phyloP scores from a whole-genome alignment of 441 rosid genomes.

The Eutrema salsugineum region DNA sequence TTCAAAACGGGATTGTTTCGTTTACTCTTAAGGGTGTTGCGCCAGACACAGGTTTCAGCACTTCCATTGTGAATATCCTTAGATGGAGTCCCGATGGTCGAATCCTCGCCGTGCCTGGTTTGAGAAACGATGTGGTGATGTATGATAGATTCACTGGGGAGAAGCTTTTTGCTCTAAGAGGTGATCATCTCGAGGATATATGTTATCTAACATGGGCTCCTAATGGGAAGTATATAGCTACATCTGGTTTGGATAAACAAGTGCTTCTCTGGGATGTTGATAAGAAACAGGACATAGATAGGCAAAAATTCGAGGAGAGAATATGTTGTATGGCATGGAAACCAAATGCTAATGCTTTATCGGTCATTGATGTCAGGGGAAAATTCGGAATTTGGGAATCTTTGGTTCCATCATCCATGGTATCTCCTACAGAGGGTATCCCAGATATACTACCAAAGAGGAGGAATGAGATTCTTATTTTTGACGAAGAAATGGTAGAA shows the following conservation, averaged over 20 bases:
- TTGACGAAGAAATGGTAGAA: conserved; percentile 68
- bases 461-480: conserved; percentile 64
- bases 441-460: conserved; percentile 55
- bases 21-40: conserved; percentile 70
- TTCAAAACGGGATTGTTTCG: conserved; percentile 59
- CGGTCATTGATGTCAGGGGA: conserved; percentile 77
- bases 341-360: conserved; percentile 80
- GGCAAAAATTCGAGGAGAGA: conserved; percentile 74
- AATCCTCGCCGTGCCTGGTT: conserved; percentile 80
- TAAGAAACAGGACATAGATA: conserved; percentile 80
- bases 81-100: conserved; percentile 98
- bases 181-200: conserved; percentile 68
- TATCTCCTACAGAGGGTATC: conserved; percentile 74
- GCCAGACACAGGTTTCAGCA: conserved; percentile 57
- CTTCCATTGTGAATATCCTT: conserved; percentile 56
- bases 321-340: conserved; percentile 89
- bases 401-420: conserved; percentile 90
- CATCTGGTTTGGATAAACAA: conserved; percentile 84
- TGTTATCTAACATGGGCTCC: conserved; percentile 90
- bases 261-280: conserved; percentile 87
- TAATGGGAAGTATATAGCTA: conserved; percentile 90
- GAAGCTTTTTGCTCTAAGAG: conserved; percentile 73
- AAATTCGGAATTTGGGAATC: conserved; percentile 90
- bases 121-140: conserved; percentile 83
- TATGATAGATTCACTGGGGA: conserved; percentile 94